Evolutionary conservation across 2,329 filamentous ascomycete species (phyloP), one percentile per base, ranked within the genome.

Genomic region (Penicillium sp.): DNA sequence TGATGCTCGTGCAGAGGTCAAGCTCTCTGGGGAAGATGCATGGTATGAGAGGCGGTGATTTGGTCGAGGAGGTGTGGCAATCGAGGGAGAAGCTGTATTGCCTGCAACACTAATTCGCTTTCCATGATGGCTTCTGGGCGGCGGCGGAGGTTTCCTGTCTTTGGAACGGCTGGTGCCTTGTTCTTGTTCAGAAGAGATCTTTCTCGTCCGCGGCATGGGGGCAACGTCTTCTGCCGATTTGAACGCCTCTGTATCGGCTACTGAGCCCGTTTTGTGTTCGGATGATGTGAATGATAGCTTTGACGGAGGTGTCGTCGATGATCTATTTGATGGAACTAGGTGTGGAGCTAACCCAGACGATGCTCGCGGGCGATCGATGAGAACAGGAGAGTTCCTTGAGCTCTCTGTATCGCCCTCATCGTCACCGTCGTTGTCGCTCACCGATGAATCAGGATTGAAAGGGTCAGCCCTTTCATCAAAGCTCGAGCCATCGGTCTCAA

Each of bases 121-220:
- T 4, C 90, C 90, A 72, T 92, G 88, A 49, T 88, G 84, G 47
- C 87, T 90, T 65, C 82, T 90, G 10, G 88, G 88, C 6, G 87
- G 87, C 5, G 68, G 68, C 6, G 89, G 88, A 13, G 87, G 87
- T 57, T 83, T 83, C 70, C 83, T 85, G 66, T 86, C 88, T 58
- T 79, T 67, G 18, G 55, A 66, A 58, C 42, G 76, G 64, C 44
- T 73, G 36, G 67, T 74, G 48, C 81, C 74, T 36, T 76, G 76
- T 38, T 84, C 82, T 2, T 76, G 75, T 45, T 84, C 81, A 3
- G 77, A 74, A 10, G 76, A 75, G 2, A 79, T 79, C 55, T 79
- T 76, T 49, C 86, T 84, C 60, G 83, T 85, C 42, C 81, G 84
- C 26, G 79, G 47, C 23, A 34, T 45, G 1, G 41, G 16, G 15